Conservation (phyloP, 257 asterid genomes). For the Euphrasia confusa region DNA sequence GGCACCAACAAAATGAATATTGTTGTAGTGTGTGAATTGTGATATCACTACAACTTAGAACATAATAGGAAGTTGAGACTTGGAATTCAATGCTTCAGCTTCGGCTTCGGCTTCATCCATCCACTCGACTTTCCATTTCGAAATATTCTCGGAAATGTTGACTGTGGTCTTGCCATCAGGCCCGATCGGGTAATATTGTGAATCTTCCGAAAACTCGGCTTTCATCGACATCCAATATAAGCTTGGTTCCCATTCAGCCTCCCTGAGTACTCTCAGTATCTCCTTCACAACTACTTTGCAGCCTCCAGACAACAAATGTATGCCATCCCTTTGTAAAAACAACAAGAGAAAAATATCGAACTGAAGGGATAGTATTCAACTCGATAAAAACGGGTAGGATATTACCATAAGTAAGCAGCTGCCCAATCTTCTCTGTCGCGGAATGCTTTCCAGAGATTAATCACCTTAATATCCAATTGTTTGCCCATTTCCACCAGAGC, state of each 20-base stretch:
- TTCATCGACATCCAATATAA: conserved; percentile 44
- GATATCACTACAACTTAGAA: not conserved
- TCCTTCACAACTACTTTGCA: conserved; percentile 40
- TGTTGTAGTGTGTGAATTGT: not conserved
- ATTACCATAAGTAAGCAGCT: conserved; percentile 44
- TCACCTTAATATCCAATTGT: conserved; percentile 42
- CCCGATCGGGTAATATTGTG: conserved; percentile 29
- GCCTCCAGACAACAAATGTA: conserved; percentile 45
- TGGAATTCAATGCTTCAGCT: conserved; percentile 11
- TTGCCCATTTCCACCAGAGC: conserved; percentile 52
- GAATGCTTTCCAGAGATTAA: conserved; percentile 58
- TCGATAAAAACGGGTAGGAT: not conserved
- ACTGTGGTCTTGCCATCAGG: not conserved
- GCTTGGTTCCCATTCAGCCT: conserved; percentile 57
- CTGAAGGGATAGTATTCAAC: too few relatives aligned
- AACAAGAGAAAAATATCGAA: too few relatives aligned
- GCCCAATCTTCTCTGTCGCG: conserved; percentile 57
- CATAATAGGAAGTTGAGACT: conserved; percentile 19
- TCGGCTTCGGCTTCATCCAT: conserved; percentile 24
- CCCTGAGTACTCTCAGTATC: conserved; percentile 40
- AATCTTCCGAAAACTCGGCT: conserved; percentile 36
- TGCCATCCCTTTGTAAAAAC: conserved; percentile 35
- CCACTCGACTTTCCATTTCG: conserved; percentile 44
- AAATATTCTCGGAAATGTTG: conserved; percentile 15
- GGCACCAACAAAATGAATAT: not conserved